Percentiles rank a stretch among this genome's conserved stretches.
Conservation (phyloP, 345 rosid genomes). For the Eucalyptus cloeziana region DNA sequence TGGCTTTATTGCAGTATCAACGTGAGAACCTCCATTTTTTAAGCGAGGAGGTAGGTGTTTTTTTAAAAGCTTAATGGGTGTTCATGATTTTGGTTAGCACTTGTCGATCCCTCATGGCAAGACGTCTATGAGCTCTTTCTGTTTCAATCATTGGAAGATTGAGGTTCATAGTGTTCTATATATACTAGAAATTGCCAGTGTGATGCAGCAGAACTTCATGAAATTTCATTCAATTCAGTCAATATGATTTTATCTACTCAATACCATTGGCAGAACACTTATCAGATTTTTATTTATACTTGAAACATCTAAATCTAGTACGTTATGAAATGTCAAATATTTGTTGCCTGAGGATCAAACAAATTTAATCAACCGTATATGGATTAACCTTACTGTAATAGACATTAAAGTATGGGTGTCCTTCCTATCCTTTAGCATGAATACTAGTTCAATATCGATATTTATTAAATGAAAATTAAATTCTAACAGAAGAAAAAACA, state of each 20-base stretch:
- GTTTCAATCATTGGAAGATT: background rate
- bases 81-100: background rate
- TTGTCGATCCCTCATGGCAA: background rate
- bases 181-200: background rate
- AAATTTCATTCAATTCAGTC: background rate
- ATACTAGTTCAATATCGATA: background rate
- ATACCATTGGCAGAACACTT: background rate
- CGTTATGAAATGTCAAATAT: background rate
- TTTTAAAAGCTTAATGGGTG: background rate
- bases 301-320: background rate
- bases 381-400: background rate
- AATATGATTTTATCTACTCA: background rate
- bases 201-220: background rate
- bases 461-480: background rate
- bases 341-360: background rate
- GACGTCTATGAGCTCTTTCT: background rate
- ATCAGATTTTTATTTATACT: background rate
- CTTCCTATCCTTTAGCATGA: background rate
- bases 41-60: slow-evolving; percentile 68
- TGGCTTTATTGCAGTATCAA: slow-evolving; percentile 91
- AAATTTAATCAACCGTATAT: background rate
- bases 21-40: slow-evolving; percentile 95
- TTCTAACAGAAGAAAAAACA: background rate
- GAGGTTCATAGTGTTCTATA: background rate
- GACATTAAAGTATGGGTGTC: background rate